Evolutionary conservation across 106 monocot genomes (phyloP).

Genomic region (Agapanthus africanus): DNA sequence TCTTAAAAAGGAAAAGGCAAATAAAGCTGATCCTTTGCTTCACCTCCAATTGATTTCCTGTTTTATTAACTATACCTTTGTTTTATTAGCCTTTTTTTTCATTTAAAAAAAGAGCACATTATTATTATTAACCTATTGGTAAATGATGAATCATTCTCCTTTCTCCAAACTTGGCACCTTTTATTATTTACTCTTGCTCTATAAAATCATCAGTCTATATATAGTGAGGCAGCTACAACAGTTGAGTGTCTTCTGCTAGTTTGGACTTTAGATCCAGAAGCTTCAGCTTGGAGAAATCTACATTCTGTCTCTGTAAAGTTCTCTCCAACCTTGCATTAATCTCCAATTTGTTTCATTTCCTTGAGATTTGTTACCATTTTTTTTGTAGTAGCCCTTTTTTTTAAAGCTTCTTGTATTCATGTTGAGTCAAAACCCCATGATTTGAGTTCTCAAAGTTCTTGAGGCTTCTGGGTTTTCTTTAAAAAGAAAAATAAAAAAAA

Average conservation of each 20-base stretch:
- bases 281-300: background rate
- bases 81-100: too few species aligned
- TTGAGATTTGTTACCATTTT: background rate
- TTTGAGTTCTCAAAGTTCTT: background rate
- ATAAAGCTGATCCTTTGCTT: constrained; percentile 4
- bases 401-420: constrained; percentile 2
- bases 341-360: background rate
- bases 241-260: constrained; percentile 8
- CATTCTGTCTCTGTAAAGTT: background rate
- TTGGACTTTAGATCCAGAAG: constrained; percentile 11
- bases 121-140: background rate
- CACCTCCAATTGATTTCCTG: too few species aligned
- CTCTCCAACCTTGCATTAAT: background rate
- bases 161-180: background rate
- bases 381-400: background rate
- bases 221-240: background rate
- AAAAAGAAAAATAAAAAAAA: too few species aligned
- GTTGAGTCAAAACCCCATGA: too few species aligned
- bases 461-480: background rate
- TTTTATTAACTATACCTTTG: too few species aligned
- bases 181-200: background rate
- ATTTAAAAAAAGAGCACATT: too few species aligned
- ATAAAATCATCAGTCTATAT: background rate
- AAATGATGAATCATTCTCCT: background rate
- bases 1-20: background rate